Evolutionary conservation across 805 yeast genomes (phyloP), one percentile per base, ranked within the genome.

Genomic region (Pichia heedii): DNA sequence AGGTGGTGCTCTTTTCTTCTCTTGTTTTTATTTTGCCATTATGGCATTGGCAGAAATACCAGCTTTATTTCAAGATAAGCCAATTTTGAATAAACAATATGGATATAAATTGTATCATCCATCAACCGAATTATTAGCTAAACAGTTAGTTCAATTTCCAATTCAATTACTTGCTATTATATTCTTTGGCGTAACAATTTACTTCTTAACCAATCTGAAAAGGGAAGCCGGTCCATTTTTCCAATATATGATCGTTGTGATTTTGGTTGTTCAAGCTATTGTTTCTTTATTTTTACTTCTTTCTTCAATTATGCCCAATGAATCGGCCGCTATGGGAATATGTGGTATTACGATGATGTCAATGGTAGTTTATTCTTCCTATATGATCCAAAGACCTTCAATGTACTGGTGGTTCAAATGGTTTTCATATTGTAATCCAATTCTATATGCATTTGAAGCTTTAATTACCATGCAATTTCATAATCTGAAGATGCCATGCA

Each of bases 351-450:
- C n/a, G n/a, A n/a, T n/a, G n/a, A n/a, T n/a, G n/a, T n/a, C n/a
- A n/a, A n/a, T n/a, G n/a, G n/a, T n/a, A n/a, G n/a, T n/a, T n/a
- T n/a, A n/a, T n/a, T n/a, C n/a, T n/a, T n/a, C n/a, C n/a, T n/a
- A n/a, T n/a, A n/a, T n/a, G n/a, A n/a, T n/a, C n/a, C n/a, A n/a
- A n/a, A n/a, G n/a, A n/a, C n/a, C n/a, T n/a, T n/a, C n/a, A n/a
- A 71, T 73, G 77, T 73, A 74, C 54, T 79, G 77, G 50, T 77
- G 83, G 83, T 71, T 74, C 45, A 71, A 75, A 57, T 74, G 79
- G 79, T 63, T 69, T 53, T 68, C 71, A 40, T 74, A 69, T 55
- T 44, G 69, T 43, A 70, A 74, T 51, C 78, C 79, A 12, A 47
- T 74, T 36, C 55, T 67, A 9, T n/a, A n/a, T n/a, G n/a, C n/a